Evolutionary conservation across 768 basidiomycete genomes (phyloP), one percentile per base, ranked within the genome.

Genomic region (Hortiboletus flavorubellus): DNA sequence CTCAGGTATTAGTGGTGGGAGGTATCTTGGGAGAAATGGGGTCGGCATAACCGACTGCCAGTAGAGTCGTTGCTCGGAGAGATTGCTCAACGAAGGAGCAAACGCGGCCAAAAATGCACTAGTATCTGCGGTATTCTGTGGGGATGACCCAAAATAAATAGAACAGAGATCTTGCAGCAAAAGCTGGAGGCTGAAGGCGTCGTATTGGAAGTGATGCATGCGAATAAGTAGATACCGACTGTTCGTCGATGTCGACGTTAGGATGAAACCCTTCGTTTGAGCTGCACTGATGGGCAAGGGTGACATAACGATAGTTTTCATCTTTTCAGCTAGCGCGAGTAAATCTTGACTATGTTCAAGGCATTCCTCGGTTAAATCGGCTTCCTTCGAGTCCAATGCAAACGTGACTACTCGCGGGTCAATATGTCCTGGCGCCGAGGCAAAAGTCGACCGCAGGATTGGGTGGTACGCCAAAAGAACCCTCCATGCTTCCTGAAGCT

Each of bases 161-260:
- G 62, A 58, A 12, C 65, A 59, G n/a, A 80, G 68, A 53, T 79
- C 76, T 48, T 75, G 64, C 2, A 76, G 46, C 12, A 80, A 59
- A 23, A 79, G 65, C 29, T 61, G 68, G 31, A 80, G 64, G 60
- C 76, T 78, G 75, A 76, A 75, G 8, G 77, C 79, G 47, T 80
- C 79, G 59, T 79, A 80, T 63, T 79, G 79, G 65, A 78, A 77
- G 61, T 80, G 79, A 53, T 80, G 77, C 33, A 80, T 65, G n/a
- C 66, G 64, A n/a, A 73, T 48, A 9, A 73, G 46, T 5, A 73
- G 52, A 43, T 65, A 71, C n/a, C 47, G 54, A 9, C 40, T 43
- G 29, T 41, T 44, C 0, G 48, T 45, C 9, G 52, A 59, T 29
- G 45, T 54, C 26, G 35, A 59, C 29, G 33, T 54, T 8, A 72